phyloP scores from a whole-genome alignment of 306 rosid genomes.

The Chamaecrista fasciculata region DNA sequence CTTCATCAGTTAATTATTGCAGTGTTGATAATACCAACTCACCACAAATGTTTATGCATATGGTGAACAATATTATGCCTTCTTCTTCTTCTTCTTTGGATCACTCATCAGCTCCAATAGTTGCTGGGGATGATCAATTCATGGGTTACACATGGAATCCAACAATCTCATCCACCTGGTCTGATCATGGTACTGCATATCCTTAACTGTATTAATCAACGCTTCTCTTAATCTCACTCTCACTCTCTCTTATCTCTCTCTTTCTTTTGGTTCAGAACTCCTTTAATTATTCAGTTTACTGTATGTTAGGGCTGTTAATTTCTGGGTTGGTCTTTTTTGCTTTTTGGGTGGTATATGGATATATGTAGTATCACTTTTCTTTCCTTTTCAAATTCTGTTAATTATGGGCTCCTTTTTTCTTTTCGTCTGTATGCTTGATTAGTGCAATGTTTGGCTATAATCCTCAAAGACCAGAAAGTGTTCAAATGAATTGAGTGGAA shows the following conservation, averaged over 20 bases:
- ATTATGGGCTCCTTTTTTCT: background rate
- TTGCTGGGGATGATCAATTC: slow-evolving; percentile 47
- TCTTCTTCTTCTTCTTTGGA: slow-evolving; percentile 43
- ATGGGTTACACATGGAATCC: slow-evolving; percentile 85
- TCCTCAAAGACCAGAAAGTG: slow-evolving; percentile 33
- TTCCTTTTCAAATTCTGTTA: background rate
- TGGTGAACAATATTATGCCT: slow-evolving; percentile 50
- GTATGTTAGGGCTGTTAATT: slow-evolving; percentile 29
- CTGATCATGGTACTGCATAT: slow-evolving; percentile 79
- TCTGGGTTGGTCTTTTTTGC: slow-evolving; percentile 27
- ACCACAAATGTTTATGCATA: slow-evolving; percentile 42
- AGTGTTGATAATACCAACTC: slow-evolving; percentile 29
- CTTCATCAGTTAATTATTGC: slow-evolving; percentile 48
- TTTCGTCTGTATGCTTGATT: slow-evolving; percentile 29
- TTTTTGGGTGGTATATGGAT: slow-evolving; percentile 36
- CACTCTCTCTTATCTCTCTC: background rate
- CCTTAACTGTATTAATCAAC: slow-evolving; percentile 34
- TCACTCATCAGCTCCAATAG: slow-evolving; percentile 56
- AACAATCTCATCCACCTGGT: slow-evolving; percentile 64
- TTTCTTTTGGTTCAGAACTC: background rate
- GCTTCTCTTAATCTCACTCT: background rate
- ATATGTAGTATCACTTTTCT: slow-evolving; percentile 33
- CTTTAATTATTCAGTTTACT: too few species aligned
- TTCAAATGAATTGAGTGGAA: slow-evolving; percentile 13
- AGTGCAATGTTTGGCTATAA: slow-evolving; percentile 42